These are phyloP conservation scores for Fraxinus platypoda DNA, from an alignment of 305 asterid species.

Conservation along the genomic window DNA sequence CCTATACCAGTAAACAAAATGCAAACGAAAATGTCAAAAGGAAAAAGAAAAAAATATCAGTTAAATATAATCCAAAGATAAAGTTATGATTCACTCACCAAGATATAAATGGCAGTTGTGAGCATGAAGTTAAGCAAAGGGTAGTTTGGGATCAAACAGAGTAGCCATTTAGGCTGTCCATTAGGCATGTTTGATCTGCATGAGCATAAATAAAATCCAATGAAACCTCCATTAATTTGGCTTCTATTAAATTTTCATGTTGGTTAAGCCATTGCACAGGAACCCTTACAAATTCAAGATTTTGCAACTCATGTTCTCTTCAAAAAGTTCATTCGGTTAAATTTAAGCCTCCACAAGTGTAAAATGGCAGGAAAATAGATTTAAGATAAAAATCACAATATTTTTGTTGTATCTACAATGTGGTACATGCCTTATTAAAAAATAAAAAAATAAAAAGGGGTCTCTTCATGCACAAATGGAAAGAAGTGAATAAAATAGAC, in stretches of 20 bases:
- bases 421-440: neutral
- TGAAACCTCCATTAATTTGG: neutral
- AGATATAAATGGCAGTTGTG: slow-evolving; percentile 65
- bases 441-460: too few relatives aligned
- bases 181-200: slow-evolving; percentile 79
- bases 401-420: neutral
- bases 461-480: neutral
- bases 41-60: neutral
- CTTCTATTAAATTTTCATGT: neutral
- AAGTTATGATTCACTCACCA: slow-evolving; percentile 49
- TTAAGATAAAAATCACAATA: neutral
- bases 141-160: slow-evolving; percentile 71
- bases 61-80: neutral
- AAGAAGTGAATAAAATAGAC: neutral
- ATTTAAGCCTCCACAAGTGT: neutral
- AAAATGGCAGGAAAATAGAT: neutral
- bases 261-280: neutral
- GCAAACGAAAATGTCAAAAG: slow-evolving; percentile 2
- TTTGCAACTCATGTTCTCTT: neutral
- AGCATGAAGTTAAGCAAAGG: slow-evolving; percentile 91
- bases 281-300: slow-evolving; percentile 1
- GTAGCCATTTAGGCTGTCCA: slow-evolving; percentile 95
- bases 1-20: slow-evolving; percentile 38
- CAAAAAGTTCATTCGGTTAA: neutral
- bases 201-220: slow-evolving; percentile 11